Evolutionary conservation across 768 basidiomycete genomes (phyloP).

Genomic region (Mycena leptocephala): DNA sequence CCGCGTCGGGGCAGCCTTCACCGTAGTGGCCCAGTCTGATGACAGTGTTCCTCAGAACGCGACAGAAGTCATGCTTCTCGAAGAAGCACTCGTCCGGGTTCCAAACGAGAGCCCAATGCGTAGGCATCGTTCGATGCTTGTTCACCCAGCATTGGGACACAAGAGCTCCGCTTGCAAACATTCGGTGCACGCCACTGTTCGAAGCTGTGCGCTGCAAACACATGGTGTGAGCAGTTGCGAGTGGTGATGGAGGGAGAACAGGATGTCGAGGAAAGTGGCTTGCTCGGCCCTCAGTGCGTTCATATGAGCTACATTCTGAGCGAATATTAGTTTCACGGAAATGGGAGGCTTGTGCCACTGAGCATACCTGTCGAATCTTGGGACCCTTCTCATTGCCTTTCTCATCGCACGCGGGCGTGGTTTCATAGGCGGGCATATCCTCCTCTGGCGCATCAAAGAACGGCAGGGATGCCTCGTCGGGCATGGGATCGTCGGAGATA

Average conservation of each 20-base stretch:
- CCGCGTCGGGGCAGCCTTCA: constrained; percentile 17
- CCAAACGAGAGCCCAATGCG: constrained; percentile 29
- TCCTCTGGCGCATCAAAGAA: constrained; percentile 4
- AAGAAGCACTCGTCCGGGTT: constrained; percentile 7
- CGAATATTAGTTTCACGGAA: not conserved
- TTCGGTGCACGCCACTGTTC: constrained; percentile 9
- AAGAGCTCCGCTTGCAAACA: constrained; percentile 18
- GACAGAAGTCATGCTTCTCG: constrained; percentile 21
- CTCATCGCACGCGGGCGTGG: not conserved
- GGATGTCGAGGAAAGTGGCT: not conserved
- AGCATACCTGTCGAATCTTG: constrained; percentile 1
- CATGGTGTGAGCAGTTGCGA: not conserved
- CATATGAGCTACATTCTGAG: constrained; percentile 18
- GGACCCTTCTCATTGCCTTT: not conserved
- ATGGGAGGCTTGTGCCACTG: not conserved
- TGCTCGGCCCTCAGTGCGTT: not conserved
- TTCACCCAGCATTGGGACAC: constrained; percentile 28
- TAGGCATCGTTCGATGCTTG: constrained; percentile 19
- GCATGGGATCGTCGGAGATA: not conserved
- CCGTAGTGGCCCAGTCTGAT: constrained; percentile 15
- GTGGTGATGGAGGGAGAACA: not conserved
- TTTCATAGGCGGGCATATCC: not conserved
- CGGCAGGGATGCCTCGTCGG: not conserved
- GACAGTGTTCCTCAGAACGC: not conserved
- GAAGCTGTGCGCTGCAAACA: not conserved